Evolutionary conservation across 768 basidiomycete species (phyloP).

Genomic region (Suillus alpinus): DNA sequence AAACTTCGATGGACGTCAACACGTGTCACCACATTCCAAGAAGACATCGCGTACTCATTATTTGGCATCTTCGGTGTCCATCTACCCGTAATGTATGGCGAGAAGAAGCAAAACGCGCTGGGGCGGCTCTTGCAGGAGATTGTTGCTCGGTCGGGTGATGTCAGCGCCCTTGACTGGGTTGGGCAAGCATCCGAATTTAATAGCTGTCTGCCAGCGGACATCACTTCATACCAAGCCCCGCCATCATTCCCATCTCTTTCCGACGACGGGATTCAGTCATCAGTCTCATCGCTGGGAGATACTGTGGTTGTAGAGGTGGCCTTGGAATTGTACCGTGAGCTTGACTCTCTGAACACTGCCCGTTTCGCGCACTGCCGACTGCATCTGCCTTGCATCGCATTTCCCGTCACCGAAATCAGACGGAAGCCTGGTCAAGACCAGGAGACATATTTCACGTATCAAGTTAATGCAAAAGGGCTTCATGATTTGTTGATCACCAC

Average conservation of each 20-base stretch:
- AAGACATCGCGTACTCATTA: background rate
- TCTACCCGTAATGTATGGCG: background rate
- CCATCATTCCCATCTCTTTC: conserved; percentile 12
- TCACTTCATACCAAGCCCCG: conserved; percentile 25
- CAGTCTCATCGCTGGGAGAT: background rate
- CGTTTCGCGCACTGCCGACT: background rate
- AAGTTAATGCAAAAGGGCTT: background rate
- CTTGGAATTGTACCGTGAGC: background rate
- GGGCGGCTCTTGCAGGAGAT: conserved; percentile 12
- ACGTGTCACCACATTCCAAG: background rate
- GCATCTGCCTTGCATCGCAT: background rate
- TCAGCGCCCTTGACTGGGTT: conserved; percentile 15
- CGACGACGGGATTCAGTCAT: background rate
- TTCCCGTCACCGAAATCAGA: background rate
- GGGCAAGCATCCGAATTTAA: conserved; percentile 16
- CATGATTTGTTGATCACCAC: background rate
- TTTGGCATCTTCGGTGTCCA: background rate
- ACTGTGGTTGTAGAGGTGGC: background rate
- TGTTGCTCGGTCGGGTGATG: conserved; percentile 7
- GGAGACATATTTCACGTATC: background rate
- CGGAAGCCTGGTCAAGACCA: background rate
- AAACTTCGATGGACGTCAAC: background rate
- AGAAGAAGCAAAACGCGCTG: background rate
- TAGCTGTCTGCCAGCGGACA: conserved; percentile 12
- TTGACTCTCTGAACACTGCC: background rate